A percentile compares a stretch with the other conserved stretches of the same genome.
phyloP scores from a whole-genome alignment of 371 early-diverging fungal genomes.

The Actinomortierella ambigua region DNA sequence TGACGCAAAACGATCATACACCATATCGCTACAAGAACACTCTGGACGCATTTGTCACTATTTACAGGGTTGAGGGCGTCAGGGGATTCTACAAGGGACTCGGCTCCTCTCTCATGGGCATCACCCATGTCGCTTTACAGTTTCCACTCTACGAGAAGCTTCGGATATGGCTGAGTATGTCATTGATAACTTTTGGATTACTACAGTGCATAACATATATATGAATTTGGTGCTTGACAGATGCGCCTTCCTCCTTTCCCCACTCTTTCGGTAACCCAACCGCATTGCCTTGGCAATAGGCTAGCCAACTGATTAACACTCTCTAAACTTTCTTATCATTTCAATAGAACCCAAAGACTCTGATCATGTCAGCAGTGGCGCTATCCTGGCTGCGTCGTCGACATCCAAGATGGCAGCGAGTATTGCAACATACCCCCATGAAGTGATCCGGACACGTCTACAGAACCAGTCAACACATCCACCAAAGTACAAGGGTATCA shows the following conservation, averaged over 20 bases:
- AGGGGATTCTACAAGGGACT: slow-evolving; percentile 90
- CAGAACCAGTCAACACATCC: slow-evolving; percentile 82
- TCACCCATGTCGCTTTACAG: slow-evolving; percentile 92
- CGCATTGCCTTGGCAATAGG: no score
- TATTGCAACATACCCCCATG: slow-evolving; percentile 90
- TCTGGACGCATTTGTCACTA: slow-evolving; percentile 72
- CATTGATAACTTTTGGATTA: not conserved
- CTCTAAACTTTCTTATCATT: not conserved
- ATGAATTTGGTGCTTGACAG: not conserved
- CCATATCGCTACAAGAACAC: slow-evolving; percentile 76
- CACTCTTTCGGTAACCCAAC: not conserved
- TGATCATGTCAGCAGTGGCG: slow-evolving; percentile 51
- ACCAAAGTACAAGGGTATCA: slow-evolving; percentile 78
- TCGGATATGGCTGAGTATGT: slow-evolving; percentile 69
- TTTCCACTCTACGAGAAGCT: slow-evolving; percentile 95
- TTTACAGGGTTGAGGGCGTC: slow-evolving; percentile 72
- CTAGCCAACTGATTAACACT: no score
- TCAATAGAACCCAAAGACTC: slow-evolving; percentile 29
- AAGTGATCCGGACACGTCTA: slow-evolving; percentile 87
- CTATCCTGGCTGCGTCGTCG: slow-evolving; percentile 80
- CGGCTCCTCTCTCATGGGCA: slow-evolving; percentile 88
- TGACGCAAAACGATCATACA: slow-evolving; percentile 79
- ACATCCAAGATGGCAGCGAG: slow-evolving; percentile 90
- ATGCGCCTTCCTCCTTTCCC: not conserved
- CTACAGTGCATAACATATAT: not conserved